Evolutionary conservation across 192 early-diverging fungal genomes (phyloP), one percentile per base, ranked within the genome.

Genomic region (Phycomyces blakesleeanus): DNA sequence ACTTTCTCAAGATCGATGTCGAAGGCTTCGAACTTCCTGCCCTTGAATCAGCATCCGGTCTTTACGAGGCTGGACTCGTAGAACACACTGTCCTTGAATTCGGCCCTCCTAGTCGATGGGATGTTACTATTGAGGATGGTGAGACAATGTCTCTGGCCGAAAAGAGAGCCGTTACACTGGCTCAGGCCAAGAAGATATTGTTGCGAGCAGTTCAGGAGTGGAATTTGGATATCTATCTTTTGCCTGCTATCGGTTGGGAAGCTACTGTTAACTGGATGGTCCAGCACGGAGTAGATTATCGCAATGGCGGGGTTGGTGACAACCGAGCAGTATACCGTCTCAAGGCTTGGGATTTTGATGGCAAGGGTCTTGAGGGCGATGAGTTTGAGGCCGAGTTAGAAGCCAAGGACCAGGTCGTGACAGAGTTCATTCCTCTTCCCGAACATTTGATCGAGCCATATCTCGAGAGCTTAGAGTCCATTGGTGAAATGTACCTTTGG

Each of bases 401-500:
- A 25, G 44, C 55, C 0, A 63, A 58, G 24, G 18, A 73, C 15
- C 51, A 67, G 10, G 41, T 59, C 9, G 51, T 73, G 26, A 67
- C 72, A 10, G 66, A 66, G 44, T 73, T 62, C 37, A 47, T 73
- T 15, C 60, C 56, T 34, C 39, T 73, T 15, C 72, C 72, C 3
- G 37, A 21, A 20, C n/a, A 58, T n/a, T 34, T 62, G 39, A 29
- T 73, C 14, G 66, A 73, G 10, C n/a, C 42, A 2, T 73, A 66
- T 40, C 27, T 73, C 6, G 65, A 73, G 2, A 21, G 18, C 12
- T 53, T 62, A 7, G 49, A 52, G 27, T 37, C 24, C 8, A 73
- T 73, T 59, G 72, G 72, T 26, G 72, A 73, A 51, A 60, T 73
- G 61, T 73, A 73, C 54, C 60, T 73, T 52, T 73, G 72, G 72